These are phyloP conservation scores for Lasiodiplodia theobromae DNA, from an alignment of 2,329 filamentous ascomycete species.

Conservation along the genomic window DNA sequence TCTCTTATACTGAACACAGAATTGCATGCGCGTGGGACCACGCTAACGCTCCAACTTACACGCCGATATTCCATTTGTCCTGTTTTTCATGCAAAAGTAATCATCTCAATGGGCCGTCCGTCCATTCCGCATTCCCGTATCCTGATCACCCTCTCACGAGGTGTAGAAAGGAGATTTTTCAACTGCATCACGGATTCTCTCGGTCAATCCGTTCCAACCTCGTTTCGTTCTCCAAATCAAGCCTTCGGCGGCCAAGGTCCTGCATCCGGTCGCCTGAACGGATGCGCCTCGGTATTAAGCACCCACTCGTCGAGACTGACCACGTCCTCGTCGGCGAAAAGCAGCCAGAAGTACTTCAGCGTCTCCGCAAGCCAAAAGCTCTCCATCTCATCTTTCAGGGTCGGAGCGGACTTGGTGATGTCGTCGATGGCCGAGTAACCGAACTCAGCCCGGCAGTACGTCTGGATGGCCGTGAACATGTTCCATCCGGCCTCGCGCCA, in stretches of 20 bases:
- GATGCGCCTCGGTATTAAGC: constrained; percentile 59
- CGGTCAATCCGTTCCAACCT: too few relatives aligned
- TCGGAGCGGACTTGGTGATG: constrained; percentile 61
- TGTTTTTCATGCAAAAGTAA: too few relatives aligned
- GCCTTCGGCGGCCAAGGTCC: neutral
- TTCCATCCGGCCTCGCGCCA: constrained; percentile 75
- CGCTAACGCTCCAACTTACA: too few relatives aligned
- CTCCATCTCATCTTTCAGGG: constrained; percentile 70
- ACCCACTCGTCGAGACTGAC: constrained; percentile 72
- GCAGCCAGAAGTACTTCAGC: constrained; percentile 71
- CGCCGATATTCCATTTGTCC: too few relatives aligned
- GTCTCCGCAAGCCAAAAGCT: constrained; percentile 77
- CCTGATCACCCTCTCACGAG: too few relatives aligned
- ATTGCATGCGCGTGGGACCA: too few relatives aligned
- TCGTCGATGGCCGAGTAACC: constrained; percentile 73
- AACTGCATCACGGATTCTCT: too few relatives aligned
- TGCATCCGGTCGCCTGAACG: constrained; percentile 43
- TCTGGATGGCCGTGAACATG: constrained; percentile 73
- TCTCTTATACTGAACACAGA: too few relatives aligned
- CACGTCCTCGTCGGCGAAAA: constrained; percentile 66
- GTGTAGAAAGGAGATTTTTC: too few relatives aligned
- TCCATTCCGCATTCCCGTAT: too few relatives aligned
- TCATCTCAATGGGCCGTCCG: too few relatives aligned
- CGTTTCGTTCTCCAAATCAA: neutral
- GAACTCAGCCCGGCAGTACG: constrained; percentile 66